phyloP scores from a whole-genome alignment of 2,329 filamentous ascomycete genomes.

The Phialocephala subalpina region DNA sequence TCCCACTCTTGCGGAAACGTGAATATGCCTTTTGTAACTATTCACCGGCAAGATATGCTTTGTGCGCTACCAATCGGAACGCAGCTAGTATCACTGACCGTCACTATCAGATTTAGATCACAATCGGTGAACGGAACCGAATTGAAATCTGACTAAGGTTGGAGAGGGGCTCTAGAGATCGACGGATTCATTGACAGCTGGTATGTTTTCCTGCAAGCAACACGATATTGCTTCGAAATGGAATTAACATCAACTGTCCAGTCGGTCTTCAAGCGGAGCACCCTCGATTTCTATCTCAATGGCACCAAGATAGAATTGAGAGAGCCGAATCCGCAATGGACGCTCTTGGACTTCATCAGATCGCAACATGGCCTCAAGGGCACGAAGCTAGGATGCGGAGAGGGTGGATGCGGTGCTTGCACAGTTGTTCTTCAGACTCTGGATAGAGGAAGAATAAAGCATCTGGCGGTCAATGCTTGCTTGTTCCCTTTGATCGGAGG shows the following conservation, averaged over 20 bases:
- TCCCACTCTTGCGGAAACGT: not conserved
- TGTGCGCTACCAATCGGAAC: constrained; percentile 9
- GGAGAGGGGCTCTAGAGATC: constrained; percentile 6
- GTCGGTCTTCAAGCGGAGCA: constrained; percentile 47
- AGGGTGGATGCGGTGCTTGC: constrained; percentile 94
- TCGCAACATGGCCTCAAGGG: constrained; percentile 80
- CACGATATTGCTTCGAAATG: constrained; percentile 21
- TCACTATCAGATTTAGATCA: not conserved
- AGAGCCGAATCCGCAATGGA: constrained; percentile 89
- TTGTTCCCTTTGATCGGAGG: constrained; percentile 52
- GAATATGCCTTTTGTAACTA: not conserved
- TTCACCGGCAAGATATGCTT: not conserved
- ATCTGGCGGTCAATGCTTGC: constrained; percentile 94
- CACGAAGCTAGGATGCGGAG: constrained; percentile 93
- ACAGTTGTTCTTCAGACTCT: constrained; percentile 88
- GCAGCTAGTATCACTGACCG: not conserved
- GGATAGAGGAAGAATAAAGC: constrained; percentile 74
- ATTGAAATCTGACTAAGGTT: constrained; percentile 2
- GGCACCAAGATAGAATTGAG: constrained; percentile 87
- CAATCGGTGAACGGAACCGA: not conserved
- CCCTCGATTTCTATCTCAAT: constrained; percentile 89
- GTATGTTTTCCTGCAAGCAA: not conserved
- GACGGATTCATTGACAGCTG: not conserved
- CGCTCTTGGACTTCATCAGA: constrained; percentile 90
- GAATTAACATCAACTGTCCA: constrained; percentile 33